phyloP scores from a whole-genome alignment of 2,329 filamentous ascomycete species.

The Bipolaris victoriae region DNA sequence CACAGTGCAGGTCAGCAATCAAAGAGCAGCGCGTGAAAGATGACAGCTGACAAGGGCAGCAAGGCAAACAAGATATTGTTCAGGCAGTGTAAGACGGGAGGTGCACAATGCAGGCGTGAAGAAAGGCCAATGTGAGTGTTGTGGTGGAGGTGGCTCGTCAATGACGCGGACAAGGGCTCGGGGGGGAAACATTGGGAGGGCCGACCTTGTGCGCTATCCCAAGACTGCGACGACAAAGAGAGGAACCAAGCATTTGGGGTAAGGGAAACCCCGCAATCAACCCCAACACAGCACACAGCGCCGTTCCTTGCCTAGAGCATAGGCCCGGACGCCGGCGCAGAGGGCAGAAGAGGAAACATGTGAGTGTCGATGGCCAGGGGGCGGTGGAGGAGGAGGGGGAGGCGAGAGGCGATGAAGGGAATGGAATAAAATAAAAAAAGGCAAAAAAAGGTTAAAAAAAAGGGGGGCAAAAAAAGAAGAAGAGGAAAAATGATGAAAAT shows the following conservation, averaged over 20 bases:
- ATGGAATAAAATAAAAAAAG: background rate
- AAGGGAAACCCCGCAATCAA: too few species aligned
- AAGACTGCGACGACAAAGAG: too few species aligned
- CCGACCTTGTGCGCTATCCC: too few species aligned
- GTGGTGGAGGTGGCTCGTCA: background rate
- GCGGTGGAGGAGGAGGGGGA: background rate
- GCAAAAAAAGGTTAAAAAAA: background rate
- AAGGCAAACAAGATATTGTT: background rate
- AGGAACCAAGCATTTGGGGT: too few species aligned
- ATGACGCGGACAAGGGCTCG: too few species aligned
- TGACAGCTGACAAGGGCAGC: background rate
- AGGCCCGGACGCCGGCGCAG: too few species aligned
- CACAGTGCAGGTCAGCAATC: background rate
- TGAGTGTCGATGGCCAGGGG: background rate
- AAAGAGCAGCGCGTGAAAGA: constrained; percentile 9
- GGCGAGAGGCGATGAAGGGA: background rate
- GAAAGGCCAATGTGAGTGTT: background rate
- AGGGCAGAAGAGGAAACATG: background rate
- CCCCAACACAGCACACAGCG: too few species aligned
- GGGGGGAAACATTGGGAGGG: too few species aligned
- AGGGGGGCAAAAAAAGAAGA: background rate
- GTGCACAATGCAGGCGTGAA: background rate
- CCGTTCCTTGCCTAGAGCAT: too few species aligned
- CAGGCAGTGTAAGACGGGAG: background rate
- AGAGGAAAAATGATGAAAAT: too few species aligned